Evolutionary conservation across 2,329 filamentous ascomycete species (phyloP).

Genomic region (Septoria petroselini): DNA sequence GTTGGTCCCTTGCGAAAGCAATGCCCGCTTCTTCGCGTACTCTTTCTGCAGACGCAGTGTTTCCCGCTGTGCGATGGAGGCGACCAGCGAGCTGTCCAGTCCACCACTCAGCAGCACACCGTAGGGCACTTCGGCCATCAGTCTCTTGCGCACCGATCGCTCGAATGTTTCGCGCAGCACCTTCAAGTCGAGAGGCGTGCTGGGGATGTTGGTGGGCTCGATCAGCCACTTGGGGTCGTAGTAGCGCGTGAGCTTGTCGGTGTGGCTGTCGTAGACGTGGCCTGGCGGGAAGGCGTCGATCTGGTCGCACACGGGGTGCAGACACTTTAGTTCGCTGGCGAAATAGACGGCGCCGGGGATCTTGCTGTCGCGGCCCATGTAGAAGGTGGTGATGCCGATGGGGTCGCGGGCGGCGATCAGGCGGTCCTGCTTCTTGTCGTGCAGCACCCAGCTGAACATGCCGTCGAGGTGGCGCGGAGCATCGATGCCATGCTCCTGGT

Average conservation of each 20-base stretch:
- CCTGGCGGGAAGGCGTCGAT: slow-evolving; percentile 92
- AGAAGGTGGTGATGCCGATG: slow-evolving; percentile 95
- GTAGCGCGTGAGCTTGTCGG: slow-evolving; percentile 79
- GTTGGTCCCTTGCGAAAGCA: slow-evolving; percentile 34
- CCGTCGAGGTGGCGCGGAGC: slow-evolving; percentile 92
- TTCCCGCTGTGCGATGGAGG: slow-evolving; percentile 23
- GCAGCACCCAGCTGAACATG: slow-evolving; percentile 99
- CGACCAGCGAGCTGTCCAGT: slow-evolving; percentile 80
- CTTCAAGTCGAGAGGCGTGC: slow-evolving; percentile 79
- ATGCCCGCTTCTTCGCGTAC: slow-evolving; percentile 43
- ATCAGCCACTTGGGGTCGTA: slow-evolving; percentile 85
- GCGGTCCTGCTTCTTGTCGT: slow-evolving; percentile 91
- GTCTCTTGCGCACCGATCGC: slow-evolving; percentile 86
- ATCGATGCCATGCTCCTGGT: slow-evolving; percentile 86
- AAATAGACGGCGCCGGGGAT: slow-evolving; percentile 88
- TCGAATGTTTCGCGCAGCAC: slow-evolving; percentile 77
- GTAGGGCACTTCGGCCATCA: slow-evolving; percentile 99
- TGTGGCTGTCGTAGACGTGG: slow-evolving; percentile 93
- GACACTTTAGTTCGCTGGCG: slow-evolving; percentile 91
- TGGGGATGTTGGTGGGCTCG: slow-evolving; percentile 74
- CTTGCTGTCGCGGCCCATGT: slow-evolving; percentile 82
- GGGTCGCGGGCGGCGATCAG: slow-evolving; percentile 92
- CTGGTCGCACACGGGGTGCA: slow-evolving; percentile 91
- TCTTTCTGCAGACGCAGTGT: slow-evolving; percentile 44
- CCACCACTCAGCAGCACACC: slow-evolving; percentile 93